Percentiles rank a stretch among this genome's conserved stretches.
phyloP scores from a whole-genome alignment of 345 rosid species.

The Ceriops decandra region DNA sequence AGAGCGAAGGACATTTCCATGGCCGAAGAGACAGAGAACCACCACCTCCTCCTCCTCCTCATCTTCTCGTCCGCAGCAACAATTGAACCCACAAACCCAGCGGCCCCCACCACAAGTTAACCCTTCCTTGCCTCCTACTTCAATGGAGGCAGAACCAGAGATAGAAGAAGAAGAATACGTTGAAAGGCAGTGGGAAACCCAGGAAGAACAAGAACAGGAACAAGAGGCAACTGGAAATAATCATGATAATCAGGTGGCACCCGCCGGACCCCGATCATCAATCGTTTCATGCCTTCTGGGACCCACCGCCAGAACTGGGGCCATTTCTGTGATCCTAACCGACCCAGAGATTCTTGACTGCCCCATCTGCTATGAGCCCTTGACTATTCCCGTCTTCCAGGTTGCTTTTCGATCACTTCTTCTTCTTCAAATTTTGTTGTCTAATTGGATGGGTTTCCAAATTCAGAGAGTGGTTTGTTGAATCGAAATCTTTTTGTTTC shows the following conservation, averaged over 20 bases:
- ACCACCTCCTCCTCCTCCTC: background rate
- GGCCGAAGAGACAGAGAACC: conserved; percentile 22
- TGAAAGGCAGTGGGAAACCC: background rate
- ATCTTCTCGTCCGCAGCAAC: background rate
- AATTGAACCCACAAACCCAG: background rate
- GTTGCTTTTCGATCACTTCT: conserved; percentile 13
- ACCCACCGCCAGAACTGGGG: conserved; percentile 18
- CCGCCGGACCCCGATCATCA: background rate
- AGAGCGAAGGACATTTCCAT: conserved; percentile 22
- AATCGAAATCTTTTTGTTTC: too few species aligned
- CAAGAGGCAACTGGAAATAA: conserved; percentile 5
- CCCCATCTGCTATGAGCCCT: conserved; percentile 42
- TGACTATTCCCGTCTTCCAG: conserved; percentile 53
- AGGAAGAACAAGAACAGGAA: conserved; percentile 1
- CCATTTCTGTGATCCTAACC: conserved; percentile 26
- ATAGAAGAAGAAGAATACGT: background rate
- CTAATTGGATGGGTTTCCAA: too few species aligned
- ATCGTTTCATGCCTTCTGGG: background rate
- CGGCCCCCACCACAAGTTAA: background rate
- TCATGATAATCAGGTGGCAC: background rate
- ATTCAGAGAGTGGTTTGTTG: too few species aligned
- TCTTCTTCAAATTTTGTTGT: too few species aligned
- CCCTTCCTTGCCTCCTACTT: too few species aligned
- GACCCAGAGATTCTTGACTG: conserved; percentile 63
- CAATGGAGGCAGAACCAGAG: too few species aligned